These are phyloP conservation scores for Orbilia brochopaga DNA, from an alignment of 2,329 filamentous ascomycete species.

Conservation along the genomic window DNA sequence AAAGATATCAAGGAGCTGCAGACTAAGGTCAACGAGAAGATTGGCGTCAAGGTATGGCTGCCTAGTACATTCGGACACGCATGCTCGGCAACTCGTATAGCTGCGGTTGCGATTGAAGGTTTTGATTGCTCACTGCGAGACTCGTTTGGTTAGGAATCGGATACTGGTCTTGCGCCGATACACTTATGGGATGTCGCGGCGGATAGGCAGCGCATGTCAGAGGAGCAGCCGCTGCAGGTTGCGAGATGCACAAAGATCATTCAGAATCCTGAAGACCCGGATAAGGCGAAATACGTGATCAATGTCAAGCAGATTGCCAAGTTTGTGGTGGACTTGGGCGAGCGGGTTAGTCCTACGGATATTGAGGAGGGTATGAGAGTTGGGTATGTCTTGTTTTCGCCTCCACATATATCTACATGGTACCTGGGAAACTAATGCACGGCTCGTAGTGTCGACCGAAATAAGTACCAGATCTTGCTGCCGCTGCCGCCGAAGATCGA, in stretches of 20 bases:
- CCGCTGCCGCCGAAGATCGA: conserved; percentile 98
- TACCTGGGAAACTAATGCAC: conserved; percentile 54
- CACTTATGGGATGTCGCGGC: conserved; percentile 99
- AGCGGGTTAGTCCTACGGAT: conserved; percentile 95
- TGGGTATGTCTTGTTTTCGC: conserved; percentile 64
- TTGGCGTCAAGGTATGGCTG: conserved; percentile 73
- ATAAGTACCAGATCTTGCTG: conserved; percentile 98
- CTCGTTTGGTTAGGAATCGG: conserved; percentile 75
- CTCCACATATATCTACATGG: not conserved
- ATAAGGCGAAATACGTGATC: conserved; percentile 99
- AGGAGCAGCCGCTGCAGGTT: conserved; percentile 97
- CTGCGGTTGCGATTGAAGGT: not conserved
- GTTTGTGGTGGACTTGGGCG: conserved; percentile 96
- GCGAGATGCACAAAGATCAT: conserved; percentile 99
- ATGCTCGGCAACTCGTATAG: conserved; percentile 1
- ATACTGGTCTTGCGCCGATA: conserved; percentile 95
- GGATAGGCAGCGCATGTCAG: conserved; percentile 96
- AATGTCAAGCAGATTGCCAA: conserved; percentile 99
- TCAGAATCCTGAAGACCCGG: conserved; percentile 88
- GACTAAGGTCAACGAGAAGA: conserved; percentile 97
- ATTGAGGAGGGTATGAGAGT: conserved; percentile 99
- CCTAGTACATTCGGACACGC: not conserved
- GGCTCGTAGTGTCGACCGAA: conserved; percentile 75
- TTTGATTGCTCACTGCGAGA: not conserved
- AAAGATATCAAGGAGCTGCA: conserved; percentile 99